phyloP scores from a whole-genome alignment of 192 early-diverging fungal species.

The Coemansia sp. region DNA sequence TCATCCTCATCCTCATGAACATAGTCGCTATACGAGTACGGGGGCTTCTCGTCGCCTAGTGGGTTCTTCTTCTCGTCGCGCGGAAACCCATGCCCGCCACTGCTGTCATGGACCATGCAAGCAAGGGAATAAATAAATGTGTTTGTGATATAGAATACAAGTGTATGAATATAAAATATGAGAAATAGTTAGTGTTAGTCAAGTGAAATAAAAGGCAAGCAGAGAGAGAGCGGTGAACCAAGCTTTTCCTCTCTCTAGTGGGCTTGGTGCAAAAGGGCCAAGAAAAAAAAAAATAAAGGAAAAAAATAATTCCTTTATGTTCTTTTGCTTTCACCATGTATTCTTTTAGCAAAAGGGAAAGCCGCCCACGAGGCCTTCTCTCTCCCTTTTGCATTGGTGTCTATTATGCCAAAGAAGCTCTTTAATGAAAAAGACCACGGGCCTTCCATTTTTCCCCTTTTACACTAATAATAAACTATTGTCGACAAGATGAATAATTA shows the following conservation, averaged over 20 bases:
- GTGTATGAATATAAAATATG: background rate
- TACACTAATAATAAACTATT: background rate
- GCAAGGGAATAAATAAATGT: background rate
- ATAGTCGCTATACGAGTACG: conserved; percentile 4
- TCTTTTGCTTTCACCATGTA: background rate
- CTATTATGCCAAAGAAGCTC: too few relatives aligned
- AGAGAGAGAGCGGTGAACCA: background rate
- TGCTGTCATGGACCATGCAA: background rate
- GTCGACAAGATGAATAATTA: background rate
- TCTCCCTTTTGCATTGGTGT: too few relatives aligned
- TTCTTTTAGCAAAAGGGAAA: conserved; percentile 8
- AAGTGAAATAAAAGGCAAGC: background rate
- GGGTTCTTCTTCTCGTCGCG: conserved; percentile 13
- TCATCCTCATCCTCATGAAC: conserved; percentile 1
- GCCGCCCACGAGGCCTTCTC: too few relatives aligned
- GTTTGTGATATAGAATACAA: conserved; percentile 13
- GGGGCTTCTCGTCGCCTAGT: conserved; percentile 1
- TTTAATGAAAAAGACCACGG: background rate
- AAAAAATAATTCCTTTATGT: background rate
- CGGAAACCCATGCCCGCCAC: background rate
- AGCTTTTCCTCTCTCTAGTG: background rate
- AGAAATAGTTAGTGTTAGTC: conserved; percentile 5
- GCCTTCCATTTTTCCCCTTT: background rate
- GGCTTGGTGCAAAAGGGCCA: background rate
- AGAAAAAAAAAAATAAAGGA: background rate